Percentiles rank a stretch among this genome's conserved stretches.
Evolutionary conservation across 2,329 filamentous ascomycete species (phyloP).

Genomic region (Penicillium glabrum): DNA sequence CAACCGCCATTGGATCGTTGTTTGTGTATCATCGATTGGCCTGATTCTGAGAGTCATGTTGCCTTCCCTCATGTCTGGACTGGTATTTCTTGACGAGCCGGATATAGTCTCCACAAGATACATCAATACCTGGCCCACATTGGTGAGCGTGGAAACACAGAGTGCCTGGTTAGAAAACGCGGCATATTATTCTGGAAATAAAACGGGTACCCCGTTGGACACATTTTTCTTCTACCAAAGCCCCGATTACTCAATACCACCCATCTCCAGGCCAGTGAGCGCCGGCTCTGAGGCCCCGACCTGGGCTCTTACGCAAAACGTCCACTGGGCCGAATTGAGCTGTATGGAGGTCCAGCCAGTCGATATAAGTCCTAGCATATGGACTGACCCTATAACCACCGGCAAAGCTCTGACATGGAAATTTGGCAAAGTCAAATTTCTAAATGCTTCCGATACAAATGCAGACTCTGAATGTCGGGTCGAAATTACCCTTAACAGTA

Average conservation of each 20-base stretch:
- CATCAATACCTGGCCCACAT: constrained; percentile 12
- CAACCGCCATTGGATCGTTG: constrained; percentile 20
- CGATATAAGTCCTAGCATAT: background rate
- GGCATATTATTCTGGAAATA: background rate
- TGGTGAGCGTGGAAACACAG: constrained; percentile 8
- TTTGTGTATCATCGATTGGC: constrained; percentile 13
- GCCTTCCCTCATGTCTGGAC: constrained; percentile 18
- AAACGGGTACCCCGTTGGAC: background rate
- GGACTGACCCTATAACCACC: background rate
- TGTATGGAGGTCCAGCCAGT: constrained; percentile 1
- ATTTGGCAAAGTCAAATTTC: background rate
- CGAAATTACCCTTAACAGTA: background rate
- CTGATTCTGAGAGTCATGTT: constrained; percentile 15
- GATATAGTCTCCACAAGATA: background rate
- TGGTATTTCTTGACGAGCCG: constrained; percentile 9
- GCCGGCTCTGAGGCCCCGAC: background rate
- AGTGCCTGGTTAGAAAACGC: background rate
- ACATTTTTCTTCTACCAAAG: constrained; percentile 11
- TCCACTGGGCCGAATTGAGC: constrained; percentile 20
- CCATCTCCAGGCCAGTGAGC: constrained; percentile 8
- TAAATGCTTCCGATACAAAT: background rate
- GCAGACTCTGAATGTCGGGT: background rate
- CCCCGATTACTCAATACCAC: constrained; percentile 8
- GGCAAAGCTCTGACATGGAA: background rate
- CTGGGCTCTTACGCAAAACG: constrained; percentile 12